These are phyloP conservation scores for Linanthus parryae DNA, from an alignment of 148 eudicot genomes.

Conservation along the genomic window DNA sequence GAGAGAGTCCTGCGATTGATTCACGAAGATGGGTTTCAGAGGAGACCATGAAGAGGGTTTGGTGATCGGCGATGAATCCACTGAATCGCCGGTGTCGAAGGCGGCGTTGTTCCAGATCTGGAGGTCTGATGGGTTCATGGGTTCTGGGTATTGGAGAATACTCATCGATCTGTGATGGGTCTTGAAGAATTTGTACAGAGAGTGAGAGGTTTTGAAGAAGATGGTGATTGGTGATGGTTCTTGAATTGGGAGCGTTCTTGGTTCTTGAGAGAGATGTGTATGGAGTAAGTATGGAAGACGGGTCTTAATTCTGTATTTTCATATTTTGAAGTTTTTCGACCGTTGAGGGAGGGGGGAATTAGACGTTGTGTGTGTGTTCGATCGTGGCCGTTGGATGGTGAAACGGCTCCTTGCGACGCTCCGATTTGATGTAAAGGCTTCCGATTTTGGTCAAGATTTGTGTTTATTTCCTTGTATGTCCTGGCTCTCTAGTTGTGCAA, in stretches of 20 bases:
- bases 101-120: constrained; percentile 84
- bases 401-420: constrained; percentile 37
- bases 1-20: constrained; percentile 26
- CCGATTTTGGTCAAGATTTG: no score
- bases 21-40: constrained; percentile 19
- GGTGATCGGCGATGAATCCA: constrained; percentile 14
- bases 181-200: background rate
- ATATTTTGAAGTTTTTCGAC: constrained; percentile 32
- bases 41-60: constrained; percentile 30
- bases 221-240: constrained; percentile 2
- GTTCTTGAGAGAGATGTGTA: constrained; percentile 5
- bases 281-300: background rate
- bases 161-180: constrained; percentile 26
- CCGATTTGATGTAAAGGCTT: no score
- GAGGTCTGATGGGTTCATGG: constrained; percentile 38
- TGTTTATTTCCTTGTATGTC: no score
- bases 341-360: constrained; percentile 32
- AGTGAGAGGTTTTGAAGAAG: background rate
- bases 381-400: constrained; percentile 30
- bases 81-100: constrained; percentile 49
- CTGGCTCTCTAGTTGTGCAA: no score
- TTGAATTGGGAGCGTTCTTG: constrained; percentile 12
- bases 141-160: constrained; percentile 36
- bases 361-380: constrained; percentile 23
- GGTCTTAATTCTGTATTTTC: constrained; percentile 1